Evolutionary conservation across 2,329 filamentous ascomycete species (phyloP), one percentile per base, ranked within the genome.

Genomic region (Colletotrichum filicis): DNA sequence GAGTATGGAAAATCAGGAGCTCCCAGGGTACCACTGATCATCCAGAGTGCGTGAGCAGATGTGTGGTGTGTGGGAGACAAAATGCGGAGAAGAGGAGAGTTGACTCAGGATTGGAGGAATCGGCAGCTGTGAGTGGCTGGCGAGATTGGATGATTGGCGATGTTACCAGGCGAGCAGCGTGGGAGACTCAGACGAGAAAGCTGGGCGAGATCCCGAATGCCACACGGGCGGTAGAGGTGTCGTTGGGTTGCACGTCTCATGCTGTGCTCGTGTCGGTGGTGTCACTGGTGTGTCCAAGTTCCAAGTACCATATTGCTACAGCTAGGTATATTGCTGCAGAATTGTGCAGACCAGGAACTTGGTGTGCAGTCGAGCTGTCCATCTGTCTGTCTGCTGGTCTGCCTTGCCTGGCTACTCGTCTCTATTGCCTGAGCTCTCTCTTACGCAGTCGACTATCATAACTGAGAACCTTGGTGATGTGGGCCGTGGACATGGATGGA

Each of bases 91-190:
- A 32, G 42, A 32, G 19, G 19, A 19, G 46, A 55, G 37, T 14
- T 14, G 11, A 49, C 35, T 35, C 42, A 49, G 42, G 19, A 49
- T 66, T 37, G 24, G 37, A 42, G 24, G 37, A 14, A n/a, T 37
- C 2, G 53, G 8, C 56, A 66, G 37, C 42, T 55, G 61, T 35
- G 46, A 67, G 32, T 67, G 62, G 68, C 62, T 49, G 26, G 49
- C 55, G 16, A 59, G 32, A 61, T 67, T 53, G 63, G 63, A 70
- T 37, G 57, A 57, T 56, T 56, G 63, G 46, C 46, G 68, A 71
- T 71, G 68, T 22, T 42, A 32, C 35, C 42, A 52, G 57, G 28
- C 37, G 32, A 42, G 32, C 22, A 26, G 57, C 32, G 55, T 58
- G 24, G 24, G n/a, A 28, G 14, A 19, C 28, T n/a, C n/a, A 67